Percentiles rank a stretch among this genome's conserved stretches.
These are phyloP conservation scores for Trametes elegans DNA, from an alignment of 768 basidiomycete genomes.

Conservation along the genomic window DNA sequence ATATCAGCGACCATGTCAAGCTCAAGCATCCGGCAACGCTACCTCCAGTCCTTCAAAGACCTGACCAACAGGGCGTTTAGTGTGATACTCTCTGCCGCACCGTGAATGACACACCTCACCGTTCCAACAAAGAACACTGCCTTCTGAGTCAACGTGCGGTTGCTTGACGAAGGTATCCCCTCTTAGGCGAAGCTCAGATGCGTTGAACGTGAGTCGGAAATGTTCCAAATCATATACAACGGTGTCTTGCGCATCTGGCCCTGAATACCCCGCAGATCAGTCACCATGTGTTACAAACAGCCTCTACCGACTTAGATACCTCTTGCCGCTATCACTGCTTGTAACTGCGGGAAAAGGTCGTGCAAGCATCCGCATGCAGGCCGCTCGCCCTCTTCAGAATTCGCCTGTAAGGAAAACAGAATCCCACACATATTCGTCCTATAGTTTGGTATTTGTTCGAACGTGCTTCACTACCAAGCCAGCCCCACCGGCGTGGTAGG, in stretches of 20 bases:
- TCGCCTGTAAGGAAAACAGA: conserved; percentile 43
- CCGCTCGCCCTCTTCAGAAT: conserved; percentile 4
- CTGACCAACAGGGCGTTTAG: conserved; percentile 27
- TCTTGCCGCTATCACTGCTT: conserved; percentile 52
- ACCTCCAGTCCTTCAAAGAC: conserved; percentile 84
- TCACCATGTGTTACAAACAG: background rate
- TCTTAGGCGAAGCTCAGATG: conserved; percentile 73
- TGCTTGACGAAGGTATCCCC: conserved; percentile 59
- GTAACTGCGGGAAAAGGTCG: conserved; percentile 35
- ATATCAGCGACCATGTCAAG: too few relatives aligned
- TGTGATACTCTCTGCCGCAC: background rate
- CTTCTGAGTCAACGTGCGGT: conserved; percentile 53
- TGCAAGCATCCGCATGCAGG: conserved; percentile 21
- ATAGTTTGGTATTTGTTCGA: too few relatives aligned
- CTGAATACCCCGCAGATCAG: too few relatives aligned
- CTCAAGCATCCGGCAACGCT: too few relatives aligned
- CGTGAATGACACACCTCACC: conserved; percentile 57
- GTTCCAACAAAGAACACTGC: conserved; percentile 79
- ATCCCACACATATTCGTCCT: conserved; percentile 64
- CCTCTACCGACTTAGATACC: conserved; percentile 38
- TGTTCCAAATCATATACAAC: conserved; percentile 24
- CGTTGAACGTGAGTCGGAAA: conserved; percentile 54
- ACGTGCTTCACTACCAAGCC: too few relatives aligned
- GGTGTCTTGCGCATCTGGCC: conserved; percentile 60
- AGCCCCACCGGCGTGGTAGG: too few relatives aligned